Evolutionary conservation across 805 yeast genomes (phyloP), one percentile per base, ranked within the genome.

Genomic region (Lipomyces oligophaga): DNA sequence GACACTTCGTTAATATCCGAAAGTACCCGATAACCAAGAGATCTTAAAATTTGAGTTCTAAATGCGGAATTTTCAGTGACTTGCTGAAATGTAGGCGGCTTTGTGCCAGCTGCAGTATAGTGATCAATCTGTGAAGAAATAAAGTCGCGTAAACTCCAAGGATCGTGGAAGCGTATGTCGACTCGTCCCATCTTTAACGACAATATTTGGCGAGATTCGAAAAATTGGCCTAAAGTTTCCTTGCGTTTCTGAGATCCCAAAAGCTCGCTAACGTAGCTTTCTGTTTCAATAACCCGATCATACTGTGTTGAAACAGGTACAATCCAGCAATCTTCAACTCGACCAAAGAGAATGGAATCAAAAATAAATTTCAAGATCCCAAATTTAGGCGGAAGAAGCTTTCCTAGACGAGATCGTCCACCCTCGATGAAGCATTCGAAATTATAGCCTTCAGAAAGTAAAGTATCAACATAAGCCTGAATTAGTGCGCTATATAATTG

Each of bases 381-480:
- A 58, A 75, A 77, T 59, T 79, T 79, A 11, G 84, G 84, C 21
- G 79, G 68, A 19, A 79, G 67, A 27, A 79, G 64, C 58, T 79
- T 79, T n/a, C 84, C 84, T 51, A 79, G 79, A 48, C 84, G 68
- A 2, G 83, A 78, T 32, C 84, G 70, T 1, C 81, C 77, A n/a
- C 84, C 84, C 60, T 79, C 84, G 41, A 79, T 75, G 55, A 79
- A 79, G 49, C 80, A 78, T 58, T 79, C 83, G 51, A 79, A 66
- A 53, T 73, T 73, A 45, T 72, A 63, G 39, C 79, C 78, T 48
- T 74, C 68, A 19, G 67, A 47, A 24, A 79, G 67, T 6, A 76
- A 54, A 27, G 74, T 75, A 54, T 77, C 78, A 37, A 79, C 66
- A 45, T 73, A 70, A 32, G 68, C 59, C 51, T 67, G 70, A 51